These are phyloP conservation scores for Blakeslea trispora DNA, from an alignment of 371 early-diverging fungal genomes.

Conservation along the genomic window DNA sequence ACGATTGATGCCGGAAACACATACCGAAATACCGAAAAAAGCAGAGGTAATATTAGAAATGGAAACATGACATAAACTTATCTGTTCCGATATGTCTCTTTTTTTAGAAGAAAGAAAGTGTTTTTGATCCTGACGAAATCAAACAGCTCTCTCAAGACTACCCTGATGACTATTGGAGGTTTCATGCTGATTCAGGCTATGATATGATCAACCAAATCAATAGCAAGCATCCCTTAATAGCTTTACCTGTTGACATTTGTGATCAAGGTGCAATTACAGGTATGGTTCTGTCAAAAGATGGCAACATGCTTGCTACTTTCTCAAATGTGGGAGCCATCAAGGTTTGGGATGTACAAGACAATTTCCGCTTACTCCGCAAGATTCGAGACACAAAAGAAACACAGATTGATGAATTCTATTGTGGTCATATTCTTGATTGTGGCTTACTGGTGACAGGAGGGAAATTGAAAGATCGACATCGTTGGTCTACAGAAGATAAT, in stretches of 20 bases:
- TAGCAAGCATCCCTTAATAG: conserved; percentile 60
- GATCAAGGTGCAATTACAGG: conserved; percentile 71
- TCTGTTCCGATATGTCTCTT: background rate
- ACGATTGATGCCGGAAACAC: background rate
- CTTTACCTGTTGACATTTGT: conserved; percentile 50
- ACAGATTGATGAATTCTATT: conserved; percentile 90
- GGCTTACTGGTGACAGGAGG: conserved; percentile 30
- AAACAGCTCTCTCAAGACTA: conserved; percentile 51
- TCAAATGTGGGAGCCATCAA: conserved; percentile 77
- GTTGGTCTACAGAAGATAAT: conserved; percentile 86
- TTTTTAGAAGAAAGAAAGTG: conserved; percentile 1
- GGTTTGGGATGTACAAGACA: conserved; percentile 78
- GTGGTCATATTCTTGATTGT: conserved; percentile 70
- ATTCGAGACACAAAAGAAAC: conserved; percentile 75
- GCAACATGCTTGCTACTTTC: conserved; percentile 81
- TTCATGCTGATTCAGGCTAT: conserved; percentile 47
- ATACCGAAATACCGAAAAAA: background rate
- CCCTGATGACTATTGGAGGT: conserved; percentile 67
- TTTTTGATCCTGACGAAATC: conserved; percentile 46
- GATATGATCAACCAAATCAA: conserved; percentile 65
- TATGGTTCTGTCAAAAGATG: conserved; percentile 81
- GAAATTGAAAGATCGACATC: conserved; percentile 77
- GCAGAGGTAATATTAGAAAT: conserved; percentile 3
- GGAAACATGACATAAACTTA: no score
- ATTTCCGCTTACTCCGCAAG: conserved; percentile 66